Evolutionary conservation across 2,329 filamentous ascomycete species (phyloP).

Genomic region (Moelleriella libera): DNA sequence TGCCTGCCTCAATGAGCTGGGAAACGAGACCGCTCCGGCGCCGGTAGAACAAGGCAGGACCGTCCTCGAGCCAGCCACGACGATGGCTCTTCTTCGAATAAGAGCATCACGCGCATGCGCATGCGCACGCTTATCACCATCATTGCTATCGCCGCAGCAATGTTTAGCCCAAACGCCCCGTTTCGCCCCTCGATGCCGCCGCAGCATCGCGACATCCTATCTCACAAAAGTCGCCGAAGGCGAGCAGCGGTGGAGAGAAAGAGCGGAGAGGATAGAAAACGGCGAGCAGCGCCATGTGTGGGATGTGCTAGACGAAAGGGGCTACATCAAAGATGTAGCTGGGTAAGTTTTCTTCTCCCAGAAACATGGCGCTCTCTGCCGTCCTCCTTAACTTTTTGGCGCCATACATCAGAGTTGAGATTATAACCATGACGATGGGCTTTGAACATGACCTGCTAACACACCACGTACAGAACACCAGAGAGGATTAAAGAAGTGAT

Average conservation of each 20-base stretch:
- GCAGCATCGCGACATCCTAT: slow-evolving; percentile 26
- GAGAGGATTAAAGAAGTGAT: slow-evolving; percentile 48
- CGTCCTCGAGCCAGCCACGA: too few species aligned
- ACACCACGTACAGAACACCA: slow-evolving; percentile 22
- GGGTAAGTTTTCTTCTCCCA: slow-evolving; percentile 38
- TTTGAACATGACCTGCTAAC: background rate
- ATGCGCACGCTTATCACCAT: background rate
- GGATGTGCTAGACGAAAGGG: slow-evolving; percentile 55
- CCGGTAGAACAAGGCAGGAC: too few species aligned
- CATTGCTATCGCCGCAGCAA: too few species aligned
- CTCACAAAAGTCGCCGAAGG: slow-evolving; percentile 28
- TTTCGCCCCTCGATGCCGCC: slow-evolving; percentile 9
- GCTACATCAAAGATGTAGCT: slow-evolving; percentile 59
- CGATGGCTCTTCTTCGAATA: too few species aligned
- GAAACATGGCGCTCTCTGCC: background rate
- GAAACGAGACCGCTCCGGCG: too few species aligned
- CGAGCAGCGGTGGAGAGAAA: slow-evolving; percentile 30
- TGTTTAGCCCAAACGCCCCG: slow-evolving; percentile 4
- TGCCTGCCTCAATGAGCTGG: too few species aligned
- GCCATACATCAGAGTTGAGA: too few species aligned
- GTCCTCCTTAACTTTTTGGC: too few species aligned
- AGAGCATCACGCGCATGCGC: too few species aligned
- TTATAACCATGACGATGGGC: too few species aligned
- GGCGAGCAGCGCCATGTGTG: slow-evolving; percentile 42
- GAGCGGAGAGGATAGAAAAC: slow-evolving; percentile 29